These are phyloP conservation scores for Candida anglica DNA, from an alignment of 805 yeast species.

Conservation along the genomic window DNA sequence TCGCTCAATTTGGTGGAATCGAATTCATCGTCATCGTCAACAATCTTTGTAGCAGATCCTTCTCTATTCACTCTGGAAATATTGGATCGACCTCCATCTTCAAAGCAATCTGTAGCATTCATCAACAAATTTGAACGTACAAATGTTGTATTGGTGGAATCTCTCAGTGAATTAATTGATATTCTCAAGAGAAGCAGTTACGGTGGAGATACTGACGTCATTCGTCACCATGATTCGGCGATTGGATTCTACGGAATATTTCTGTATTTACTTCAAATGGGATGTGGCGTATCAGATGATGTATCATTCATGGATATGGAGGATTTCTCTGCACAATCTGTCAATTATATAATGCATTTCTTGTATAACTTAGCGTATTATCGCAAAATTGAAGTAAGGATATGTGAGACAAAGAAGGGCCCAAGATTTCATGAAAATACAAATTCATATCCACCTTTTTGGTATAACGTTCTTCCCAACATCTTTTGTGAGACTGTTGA, in stretches of 20 bases:
- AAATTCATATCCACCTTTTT: too few relatives aligned
- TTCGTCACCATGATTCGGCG: not conserved
- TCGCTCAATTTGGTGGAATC: too few relatives aligned
- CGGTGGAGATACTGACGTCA: too few relatives aligned
- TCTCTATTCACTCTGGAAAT: too few relatives aligned
- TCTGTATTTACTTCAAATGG: not conserved
- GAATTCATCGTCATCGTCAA: too few relatives aligned
- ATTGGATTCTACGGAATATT: conserved; percentile 7
- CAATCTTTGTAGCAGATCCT: too few relatives aligned
- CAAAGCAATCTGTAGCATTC: too few relatives aligned
- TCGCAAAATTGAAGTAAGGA: conserved; percentile 2
- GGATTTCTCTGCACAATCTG: conserved; percentile 6
- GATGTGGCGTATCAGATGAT: not conserved
- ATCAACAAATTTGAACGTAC: conserved; percentile 2
- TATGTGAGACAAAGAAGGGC: too few relatives aligned
- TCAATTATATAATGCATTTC: conserved; percentile 7
- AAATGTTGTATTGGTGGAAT: conserved; percentile 7
- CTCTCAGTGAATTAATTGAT: conserved; percentile 5
- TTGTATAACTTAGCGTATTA: conserved; percentile 6
- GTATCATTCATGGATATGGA: conserved; percentile 2
- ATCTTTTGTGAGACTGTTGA: too few relatives aligned
- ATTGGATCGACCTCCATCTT: too few relatives aligned
- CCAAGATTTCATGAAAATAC: too few relatives aligned
- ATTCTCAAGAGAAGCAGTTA: not conserved
- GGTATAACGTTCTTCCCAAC: too few relatives aligned